Evolutionary conservation across 2,329 filamentous ascomycete genomes (phyloP), one percentile per base, ranked within the genome.

Genomic region (Aspergillus vadensis): DNA sequence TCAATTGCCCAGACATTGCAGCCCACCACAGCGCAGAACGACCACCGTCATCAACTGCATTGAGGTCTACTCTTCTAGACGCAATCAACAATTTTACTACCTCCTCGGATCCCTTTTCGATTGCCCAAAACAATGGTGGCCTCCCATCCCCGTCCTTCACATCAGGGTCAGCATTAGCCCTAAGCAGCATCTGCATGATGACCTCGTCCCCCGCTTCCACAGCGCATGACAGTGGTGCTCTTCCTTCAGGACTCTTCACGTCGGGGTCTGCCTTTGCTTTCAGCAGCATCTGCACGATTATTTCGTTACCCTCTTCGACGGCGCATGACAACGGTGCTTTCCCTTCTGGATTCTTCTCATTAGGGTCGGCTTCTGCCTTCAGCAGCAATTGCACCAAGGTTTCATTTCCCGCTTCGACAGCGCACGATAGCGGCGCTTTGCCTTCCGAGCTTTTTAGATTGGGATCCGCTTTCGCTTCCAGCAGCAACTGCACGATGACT

Each of bases 31-130:
- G 48, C 6, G 68, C 63, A 21, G 66, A 66, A 19, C 64, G 60
- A 5, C 65, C 63, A 27, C 43, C 51, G 27, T 60, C 62, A 57
- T 70, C 70, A 2, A 54, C 52, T 21, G 54, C 59, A 51, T 72
- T 58, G n/a, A 65, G 50, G n/a, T 65, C 56, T 15, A 67, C 57
- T 39, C 57, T 64, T 17, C 59, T 58, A n/a, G 62, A 66, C n/a
- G 58, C 63, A 8, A 74, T 53, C 21, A 75, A 64, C 50, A 72
- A 57, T 25, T 61, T 62, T 4, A 71, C 66, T 10, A 74, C 63
- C 36, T 64, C 66, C 44, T 62, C 60, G 23, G 67, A 65, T 6
- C 66, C 66, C 15, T 68, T 63, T 14, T 64, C 59, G 10, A 63
- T 64, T 2, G 64, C 67, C 60, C 62, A 66, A 7, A 61, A 23